Evolutionary conservation across 1,284 basidiomycete species (phyloP).

Genomic region (Anthracocystis walkeri): DNA sequence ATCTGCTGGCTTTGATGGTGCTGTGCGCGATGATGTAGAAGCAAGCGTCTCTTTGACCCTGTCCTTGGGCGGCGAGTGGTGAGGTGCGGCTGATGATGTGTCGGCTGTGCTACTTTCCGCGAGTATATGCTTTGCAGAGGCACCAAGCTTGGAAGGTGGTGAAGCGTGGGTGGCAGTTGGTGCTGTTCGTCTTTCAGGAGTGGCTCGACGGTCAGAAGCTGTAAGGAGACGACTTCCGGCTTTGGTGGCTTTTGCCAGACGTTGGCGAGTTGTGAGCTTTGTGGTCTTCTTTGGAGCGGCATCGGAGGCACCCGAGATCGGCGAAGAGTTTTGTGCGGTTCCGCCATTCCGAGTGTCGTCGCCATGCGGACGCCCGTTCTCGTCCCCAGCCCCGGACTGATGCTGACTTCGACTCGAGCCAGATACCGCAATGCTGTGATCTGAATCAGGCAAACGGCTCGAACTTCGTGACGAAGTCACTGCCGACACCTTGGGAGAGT

Average conservation of each 20-base stretch:
- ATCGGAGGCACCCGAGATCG: constrained; percentile 23
- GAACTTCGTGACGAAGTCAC: constrained; percentile 2
- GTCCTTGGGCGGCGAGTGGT: constrained; percentile 4
- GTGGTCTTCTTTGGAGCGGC: constrained; percentile 20
- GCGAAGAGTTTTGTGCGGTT: constrained; percentile 6
- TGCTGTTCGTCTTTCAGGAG: constrained; percentile 18
- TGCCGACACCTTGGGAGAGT: constrained; percentile 20
- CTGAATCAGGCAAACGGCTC: not conserved
- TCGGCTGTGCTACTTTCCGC: not conserved
- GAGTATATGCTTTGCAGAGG: not conserved
- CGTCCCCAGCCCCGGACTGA: not conserved
- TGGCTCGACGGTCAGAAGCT: constrained; percentile 25
- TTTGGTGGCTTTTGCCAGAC: constrained; percentile 50
- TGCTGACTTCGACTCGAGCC: not conserved
- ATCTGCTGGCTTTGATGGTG: not conserved
- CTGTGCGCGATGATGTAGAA: not conserved
- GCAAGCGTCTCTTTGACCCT: not conserved
- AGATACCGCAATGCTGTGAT: not conserved
- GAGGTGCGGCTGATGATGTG: not conserved
- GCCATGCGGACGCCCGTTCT: constrained; percentile 1
- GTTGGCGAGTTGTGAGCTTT: constrained; percentile 49
- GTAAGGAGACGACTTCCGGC: constrained; percentile 37
- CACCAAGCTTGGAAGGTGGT: constrained; percentile 11
- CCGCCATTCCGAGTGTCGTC: constrained; percentile 5
- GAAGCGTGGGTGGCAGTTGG: constrained; percentile 3